Evolutionary conservation across 2,329 filamentous ascomycete species (phyloP).

Genomic region (Penicillium sp.): DNA sequence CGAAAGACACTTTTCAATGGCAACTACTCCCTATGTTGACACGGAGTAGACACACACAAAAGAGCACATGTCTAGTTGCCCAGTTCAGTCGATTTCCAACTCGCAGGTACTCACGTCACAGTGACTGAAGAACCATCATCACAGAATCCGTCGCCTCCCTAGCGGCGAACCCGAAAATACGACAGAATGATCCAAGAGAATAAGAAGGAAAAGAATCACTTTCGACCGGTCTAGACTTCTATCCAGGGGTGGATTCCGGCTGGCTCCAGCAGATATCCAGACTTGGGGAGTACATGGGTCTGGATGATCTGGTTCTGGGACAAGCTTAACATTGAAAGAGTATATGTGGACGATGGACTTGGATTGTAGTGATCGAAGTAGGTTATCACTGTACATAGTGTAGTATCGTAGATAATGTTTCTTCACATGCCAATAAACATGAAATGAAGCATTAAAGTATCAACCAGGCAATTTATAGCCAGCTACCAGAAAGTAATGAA

Average conservation of each 20-base stretch:
- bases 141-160: background rate
- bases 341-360: background rate
- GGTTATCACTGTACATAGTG: background rate
- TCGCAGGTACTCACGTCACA: background rate
- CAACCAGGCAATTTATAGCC: background rate
- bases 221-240: conserved; percentile 5
- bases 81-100: background rate
- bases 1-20: background rate
- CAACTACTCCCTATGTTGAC: background rate
- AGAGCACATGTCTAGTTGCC: background rate
- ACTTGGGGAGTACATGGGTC: background rate
- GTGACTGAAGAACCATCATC: background rate
- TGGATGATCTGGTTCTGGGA: background rate
- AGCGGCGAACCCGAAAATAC: background rate
- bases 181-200: conserved; percentile 2
- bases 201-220: background rate
- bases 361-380: background rate
- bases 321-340: background rate
- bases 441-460: background rate
- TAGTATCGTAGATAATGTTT: background rate
- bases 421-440: background rate
- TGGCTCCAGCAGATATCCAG: background rate
- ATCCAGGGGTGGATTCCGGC: background rate
- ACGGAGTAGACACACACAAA: background rate
- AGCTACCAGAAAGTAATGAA: background rate